These are phyloP conservation scores for Primulina tabacum DNA, from an alignment of 257 asterid species.

Conservation along the genomic window DNA sequence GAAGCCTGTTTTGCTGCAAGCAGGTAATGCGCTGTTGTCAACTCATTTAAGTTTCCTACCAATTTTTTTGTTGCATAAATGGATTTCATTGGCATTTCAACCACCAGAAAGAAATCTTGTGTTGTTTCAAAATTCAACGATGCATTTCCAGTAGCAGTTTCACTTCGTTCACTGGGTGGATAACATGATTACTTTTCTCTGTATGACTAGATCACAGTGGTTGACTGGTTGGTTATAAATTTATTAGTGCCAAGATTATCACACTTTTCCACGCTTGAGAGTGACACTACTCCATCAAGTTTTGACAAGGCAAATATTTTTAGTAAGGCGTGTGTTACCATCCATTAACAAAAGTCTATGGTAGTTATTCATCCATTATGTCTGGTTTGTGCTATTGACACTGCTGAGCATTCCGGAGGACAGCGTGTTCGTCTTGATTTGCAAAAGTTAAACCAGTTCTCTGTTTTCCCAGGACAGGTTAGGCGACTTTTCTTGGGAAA, in stretches of 20 bases:
- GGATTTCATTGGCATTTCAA: constrained; percentile 3
- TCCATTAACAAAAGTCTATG: neutral
- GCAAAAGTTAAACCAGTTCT: constrained; percentile 73
- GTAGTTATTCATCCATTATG: constrained; percentile 14
- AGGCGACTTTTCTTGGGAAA: constrained; percentile 10
- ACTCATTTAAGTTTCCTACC: constrained; percentile 14
- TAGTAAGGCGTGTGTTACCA: neutral
- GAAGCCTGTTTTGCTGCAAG: constrained; percentile 86
- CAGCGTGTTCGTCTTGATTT: constrained; percentile 94
- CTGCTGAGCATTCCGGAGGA: constrained; percentile 98
- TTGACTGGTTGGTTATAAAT: constrained; percentile 2
- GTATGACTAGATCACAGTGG: neutral
- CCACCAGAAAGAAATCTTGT: constrained; percentile 16
- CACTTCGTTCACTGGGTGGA: constrained; percentile 7
- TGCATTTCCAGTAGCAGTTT: constrained; percentile 9
- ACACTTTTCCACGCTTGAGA: neutral
- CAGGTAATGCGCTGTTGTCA: constrained; percentile 48
- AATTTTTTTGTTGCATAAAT: constrained; percentile 16
- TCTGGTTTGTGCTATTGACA: constrained; percentile 31
- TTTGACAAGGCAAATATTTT: constrained; percentile 1
- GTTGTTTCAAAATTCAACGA: constrained; percentile 4
- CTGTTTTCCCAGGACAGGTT: constrained; percentile 99
- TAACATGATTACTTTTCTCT: constrained; percentile 1
- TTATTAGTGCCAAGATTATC: constrained; percentile 1
- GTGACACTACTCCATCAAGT: constrained; percentile 3